phyloP scores from a whole-genome alignment of 495 filamentous ascomycete species.

The Podospora fimiseda region DNA sequence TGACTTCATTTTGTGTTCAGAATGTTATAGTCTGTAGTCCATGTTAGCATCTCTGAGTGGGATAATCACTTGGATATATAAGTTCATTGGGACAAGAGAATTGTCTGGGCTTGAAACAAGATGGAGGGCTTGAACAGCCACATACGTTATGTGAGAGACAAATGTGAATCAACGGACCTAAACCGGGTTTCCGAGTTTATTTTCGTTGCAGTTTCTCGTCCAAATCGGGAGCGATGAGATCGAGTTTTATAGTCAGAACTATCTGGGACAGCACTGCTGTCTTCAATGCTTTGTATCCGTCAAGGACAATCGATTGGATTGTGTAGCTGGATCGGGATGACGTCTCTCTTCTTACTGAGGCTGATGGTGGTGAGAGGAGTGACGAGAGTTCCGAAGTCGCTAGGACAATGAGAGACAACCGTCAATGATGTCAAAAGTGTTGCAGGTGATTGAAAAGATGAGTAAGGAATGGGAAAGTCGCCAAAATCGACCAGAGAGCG shows the following conservation, averaged over 20 bases:
- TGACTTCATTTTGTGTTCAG: slow-evolving; percentile 57
- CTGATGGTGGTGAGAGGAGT: slow-evolving; percentile 32
- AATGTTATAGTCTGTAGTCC: background rate
- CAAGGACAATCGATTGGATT: slow-evolving; percentile 29
- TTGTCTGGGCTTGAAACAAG: slow-evolving; percentile 5
- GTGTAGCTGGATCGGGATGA: slow-evolving; percentile 27
- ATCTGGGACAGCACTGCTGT: slow-evolving; percentile 33
- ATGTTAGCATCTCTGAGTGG: background rate
- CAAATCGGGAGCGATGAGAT: slow-evolving; percentile 1
- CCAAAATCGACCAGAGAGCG: background rate
- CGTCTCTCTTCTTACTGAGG: slow-evolving; percentile 17
- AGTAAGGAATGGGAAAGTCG: background rate
- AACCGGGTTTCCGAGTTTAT: background rate
- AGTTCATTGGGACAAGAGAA: background rate
- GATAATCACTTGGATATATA: background rate
- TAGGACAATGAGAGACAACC: slow-evolving; percentile 7
- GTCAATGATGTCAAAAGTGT: slow-evolving; percentile 6
- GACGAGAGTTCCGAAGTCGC: slow-evolving; percentile 19
- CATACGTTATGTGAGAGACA: background rate
- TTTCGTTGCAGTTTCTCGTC: background rate
- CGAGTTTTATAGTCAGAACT: slow-evolving; percentile 29
- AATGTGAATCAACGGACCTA: slow-evolving; percentile 9
- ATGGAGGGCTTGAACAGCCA: slow-evolving; percentile 2
- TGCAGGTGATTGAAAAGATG: slow-evolving; percentile 2
- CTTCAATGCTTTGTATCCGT: slow-evolving; percentile 27